Conservation (phyloP, 768 basidiomycete genomes). For the Suillus hirtellus region DNA sequence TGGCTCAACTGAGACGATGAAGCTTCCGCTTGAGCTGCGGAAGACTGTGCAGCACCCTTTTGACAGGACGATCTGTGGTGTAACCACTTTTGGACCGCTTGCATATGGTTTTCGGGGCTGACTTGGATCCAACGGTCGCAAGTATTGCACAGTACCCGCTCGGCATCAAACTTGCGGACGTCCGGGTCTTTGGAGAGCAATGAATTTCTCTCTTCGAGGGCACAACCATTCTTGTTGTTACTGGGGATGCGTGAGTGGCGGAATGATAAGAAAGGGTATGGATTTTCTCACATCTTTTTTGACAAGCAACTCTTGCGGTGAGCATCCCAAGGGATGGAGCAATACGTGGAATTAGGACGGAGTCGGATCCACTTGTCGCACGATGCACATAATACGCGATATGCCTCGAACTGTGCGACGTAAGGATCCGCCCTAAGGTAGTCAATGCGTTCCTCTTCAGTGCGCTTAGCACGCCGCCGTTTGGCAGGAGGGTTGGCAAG, state of each 20-base stretch:
- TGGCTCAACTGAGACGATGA: conserved; percentile 17
- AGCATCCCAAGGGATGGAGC: conserved; percentile 87
- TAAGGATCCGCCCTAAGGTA: conserved; percentile 71
- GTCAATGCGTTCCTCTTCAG: conserved; percentile 75
- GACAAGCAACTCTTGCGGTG: conserved; percentile 81
- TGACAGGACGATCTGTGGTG: conserved; percentile 61
- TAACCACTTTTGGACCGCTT: conserved; percentile 66
- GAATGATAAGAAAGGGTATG: conserved; percentile 9
- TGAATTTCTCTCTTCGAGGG: conserved; percentile 60
- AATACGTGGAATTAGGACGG: conserved; percentile 85
- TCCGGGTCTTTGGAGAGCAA: conserved; percentile 65
- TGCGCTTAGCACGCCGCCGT: conserved; percentile 71
- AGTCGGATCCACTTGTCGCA: conserved; percentile 87
- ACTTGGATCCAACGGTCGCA: conserved; percentile 72
- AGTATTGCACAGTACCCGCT: conserved; percentile 65
- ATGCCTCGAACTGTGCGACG: conserved; percentile 79
- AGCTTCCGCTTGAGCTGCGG: conserved; percentile 21
- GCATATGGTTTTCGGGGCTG: conserved; percentile 57
- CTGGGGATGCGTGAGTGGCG: conserved; percentile 17
- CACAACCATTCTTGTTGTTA: conserved; percentile 52
- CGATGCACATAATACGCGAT: conserved; percentile 73
- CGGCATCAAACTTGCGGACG: conserved; percentile 74
- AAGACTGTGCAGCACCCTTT: conserved; percentile 26
- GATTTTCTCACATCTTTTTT: conserved; percentile 62
- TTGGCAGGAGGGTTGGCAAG: conserved; percentile 55